Evolutionary conservation across 2,329 filamentous ascomycete genomes (phyloP), one percentile per base, ranked within the genome.

Genomic region (Penicillium sp.): DNA sequence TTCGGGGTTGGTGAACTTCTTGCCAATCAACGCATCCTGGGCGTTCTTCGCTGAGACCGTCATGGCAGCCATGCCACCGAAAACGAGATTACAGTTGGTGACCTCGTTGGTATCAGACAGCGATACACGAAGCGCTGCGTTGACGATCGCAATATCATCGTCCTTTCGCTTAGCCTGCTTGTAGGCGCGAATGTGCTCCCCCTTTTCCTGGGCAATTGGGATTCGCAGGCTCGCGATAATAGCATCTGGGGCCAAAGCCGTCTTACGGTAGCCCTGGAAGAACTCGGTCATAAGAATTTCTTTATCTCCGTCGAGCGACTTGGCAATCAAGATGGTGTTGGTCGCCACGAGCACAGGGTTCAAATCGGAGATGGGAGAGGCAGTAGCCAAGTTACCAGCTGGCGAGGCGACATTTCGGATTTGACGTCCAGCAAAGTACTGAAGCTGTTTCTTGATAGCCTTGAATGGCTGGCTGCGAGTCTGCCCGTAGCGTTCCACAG

Each of bases 151-250:
- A 74, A 99, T 98, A 74, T 99, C 95, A 71, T 99, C 95, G 71
- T 99, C 95, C 75, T 98, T 98, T 68, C 95, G 84, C 82, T 99
- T 99, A 0, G 95, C 88, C 76, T 98, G 94, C 79, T 99, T 99
- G 79, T 97, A 98, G 0, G 94, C 89, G 47, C 91, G 86, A 75
- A 97, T 90, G 73, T 89, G 92, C 74, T 98, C 95, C 3, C 91
- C 89, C 70, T 89, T 90, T 57, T 88, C 84, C 2, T 83, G 83
- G 0, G 91, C 90, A 2, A 91, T 80, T 0, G 95, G 95, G 49
- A 99, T 92, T n/a, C 90, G 87, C 65, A 99, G 89, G 45, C 89
- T 89, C 1, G 92, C 88, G 63, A 99, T 94, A 65, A 98, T 87
- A 1, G 92, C 92, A 74, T 97, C 89, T 24, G 87, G 83, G 0